phyloP scores from a whole-genome alignment of 768 basidiomycete genomes.

The Boletus pseudopeckii region DNA sequence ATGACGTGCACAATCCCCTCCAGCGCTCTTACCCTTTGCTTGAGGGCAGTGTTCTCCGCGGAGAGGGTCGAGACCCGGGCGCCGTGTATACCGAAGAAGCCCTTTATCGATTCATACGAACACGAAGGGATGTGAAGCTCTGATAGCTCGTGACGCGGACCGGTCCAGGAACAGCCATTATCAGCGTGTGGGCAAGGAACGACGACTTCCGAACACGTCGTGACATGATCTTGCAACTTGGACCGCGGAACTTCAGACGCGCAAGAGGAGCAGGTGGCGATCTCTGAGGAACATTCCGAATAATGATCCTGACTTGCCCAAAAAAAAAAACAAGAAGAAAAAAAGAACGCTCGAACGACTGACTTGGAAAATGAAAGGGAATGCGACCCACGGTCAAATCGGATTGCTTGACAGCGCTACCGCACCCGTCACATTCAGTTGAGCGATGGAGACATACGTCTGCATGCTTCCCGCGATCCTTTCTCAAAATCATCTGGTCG shows the following conservation, averaged over 20 bases:
- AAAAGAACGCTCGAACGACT: not conserved
- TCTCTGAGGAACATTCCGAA: conserved; percentile 36
- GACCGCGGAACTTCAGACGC: conserved; percentile 34
- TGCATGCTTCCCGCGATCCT: conserved; percentile 44
- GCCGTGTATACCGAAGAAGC: conserved; percentile 49
- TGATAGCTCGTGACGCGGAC: conserved; percentile 36
- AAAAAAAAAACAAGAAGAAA: conserved; percentile 2
- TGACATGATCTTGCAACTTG: conserved; percentile 33
- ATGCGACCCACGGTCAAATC: conserved; percentile 37
- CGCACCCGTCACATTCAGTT: conserved; percentile 40
- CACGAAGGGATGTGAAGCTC: conserved; percentile 42
- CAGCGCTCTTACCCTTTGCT: conserved; percentile 53
- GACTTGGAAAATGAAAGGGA: not conserved
- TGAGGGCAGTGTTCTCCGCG: conserved; percentile 64
- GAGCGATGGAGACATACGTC: conserved; percentile 36
- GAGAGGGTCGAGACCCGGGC: conserved; percentile 41
- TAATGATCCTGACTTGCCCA: conserved; percentile 35
- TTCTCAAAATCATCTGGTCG: conserved; percentile 40
- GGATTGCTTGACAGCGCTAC: conserved; percentile 30
- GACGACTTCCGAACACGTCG: conserved; percentile 37
- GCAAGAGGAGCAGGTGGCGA: conserved; percentile 42
- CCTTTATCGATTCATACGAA: conserved; percentile 59
- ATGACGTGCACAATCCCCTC: conserved; percentile 52
- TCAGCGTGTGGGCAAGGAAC: conserved; percentile 45
- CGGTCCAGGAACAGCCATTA: conserved; percentile 55